Conservation (phyloP, 2,329 filamentous ascomycete genomes). For the Beauveria sp. region DNA sequence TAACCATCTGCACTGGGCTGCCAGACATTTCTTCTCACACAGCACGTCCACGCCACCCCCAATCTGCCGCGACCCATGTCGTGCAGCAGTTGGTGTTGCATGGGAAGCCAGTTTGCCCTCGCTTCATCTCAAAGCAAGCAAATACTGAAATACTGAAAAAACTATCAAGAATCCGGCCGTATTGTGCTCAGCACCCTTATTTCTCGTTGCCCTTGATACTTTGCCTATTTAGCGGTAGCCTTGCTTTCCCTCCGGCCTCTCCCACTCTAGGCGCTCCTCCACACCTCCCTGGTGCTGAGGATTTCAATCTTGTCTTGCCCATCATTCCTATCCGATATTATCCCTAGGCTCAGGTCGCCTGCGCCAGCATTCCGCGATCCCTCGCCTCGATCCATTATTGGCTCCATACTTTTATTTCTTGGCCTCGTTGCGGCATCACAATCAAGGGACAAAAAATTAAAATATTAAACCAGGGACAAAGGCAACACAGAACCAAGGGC, state of each 20-base stretch:
- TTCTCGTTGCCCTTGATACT: not conserved
- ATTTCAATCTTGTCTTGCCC: conserved; percentile 25
- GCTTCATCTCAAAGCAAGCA: not conserved
- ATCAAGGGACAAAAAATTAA: not conserved
- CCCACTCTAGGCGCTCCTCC: not conserved
- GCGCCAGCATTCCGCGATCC: conserved; percentile 10
- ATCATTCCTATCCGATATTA: conserved; percentile 25
- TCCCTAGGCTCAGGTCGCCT: conserved; percentile 7
- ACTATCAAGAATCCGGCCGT: too few relatives aligned
- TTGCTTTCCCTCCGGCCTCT: not conserved
- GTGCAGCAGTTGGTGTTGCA: not conserved
- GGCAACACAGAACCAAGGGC: not conserved
- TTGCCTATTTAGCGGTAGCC: not conserved
- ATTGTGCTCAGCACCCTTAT: not conserved
- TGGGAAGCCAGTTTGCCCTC: not conserved
- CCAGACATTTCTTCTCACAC: not conserved
- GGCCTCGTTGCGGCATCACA: not conserved
- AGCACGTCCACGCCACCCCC: not conserved
- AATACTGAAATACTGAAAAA: not conserved
- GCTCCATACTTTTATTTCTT: not conserved
- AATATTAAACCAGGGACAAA: not conserved
- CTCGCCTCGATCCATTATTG: not conserved
- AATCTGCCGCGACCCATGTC: not conserved
- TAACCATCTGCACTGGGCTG: not conserved
- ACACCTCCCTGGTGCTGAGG: not conserved